These are phyloP conservation scores for Penicillium vulpinum DNA, from an alignment of 2,329 filamentous ascomycete species.

Conservation along the genomic window DNA sequence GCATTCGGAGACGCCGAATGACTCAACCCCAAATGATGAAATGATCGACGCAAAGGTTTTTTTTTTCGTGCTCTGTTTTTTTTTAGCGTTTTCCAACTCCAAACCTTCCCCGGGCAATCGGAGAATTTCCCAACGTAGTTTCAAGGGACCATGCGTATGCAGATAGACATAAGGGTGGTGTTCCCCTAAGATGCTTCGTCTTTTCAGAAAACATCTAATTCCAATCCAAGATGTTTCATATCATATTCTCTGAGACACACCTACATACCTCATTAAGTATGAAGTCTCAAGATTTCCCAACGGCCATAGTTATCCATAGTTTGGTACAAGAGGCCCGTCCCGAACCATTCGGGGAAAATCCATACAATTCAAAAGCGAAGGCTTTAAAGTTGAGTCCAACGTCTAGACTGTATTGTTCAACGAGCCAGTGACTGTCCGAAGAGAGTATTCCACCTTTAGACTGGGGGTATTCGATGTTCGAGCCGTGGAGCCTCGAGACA, in stretches of 20 bases:
- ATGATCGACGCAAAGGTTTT: neutral
- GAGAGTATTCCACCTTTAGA: neutral
- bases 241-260: neutral
- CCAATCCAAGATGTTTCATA: neutral
- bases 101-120: constrained; percentile 9
- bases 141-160: constrained; percentile 7
- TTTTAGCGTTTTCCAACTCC: constrained; percentile 1
- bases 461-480: neutral
- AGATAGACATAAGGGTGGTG: constrained; percentile 1
- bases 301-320: constrained; percentile 25
- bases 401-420: neutral
- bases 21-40: neutral
- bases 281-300: neutral
- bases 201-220: neutral
- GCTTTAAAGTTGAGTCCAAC: neutral
- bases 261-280: too few relatives aligned
- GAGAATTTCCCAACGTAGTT: constrained; percentile 23
- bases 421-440: neutral
- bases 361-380: neutral
- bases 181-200: neutral
- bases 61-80: constrained; percentile 1
- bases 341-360: constrained; percentile 17
- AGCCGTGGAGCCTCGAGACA: neutral
- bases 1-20: constrained; percentile 27
- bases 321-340: constrained; percentile 34